phyloP scores from a whole-genome alignment of 352 stramenopile species.

The Elongisporangium anandrum region DNA sequence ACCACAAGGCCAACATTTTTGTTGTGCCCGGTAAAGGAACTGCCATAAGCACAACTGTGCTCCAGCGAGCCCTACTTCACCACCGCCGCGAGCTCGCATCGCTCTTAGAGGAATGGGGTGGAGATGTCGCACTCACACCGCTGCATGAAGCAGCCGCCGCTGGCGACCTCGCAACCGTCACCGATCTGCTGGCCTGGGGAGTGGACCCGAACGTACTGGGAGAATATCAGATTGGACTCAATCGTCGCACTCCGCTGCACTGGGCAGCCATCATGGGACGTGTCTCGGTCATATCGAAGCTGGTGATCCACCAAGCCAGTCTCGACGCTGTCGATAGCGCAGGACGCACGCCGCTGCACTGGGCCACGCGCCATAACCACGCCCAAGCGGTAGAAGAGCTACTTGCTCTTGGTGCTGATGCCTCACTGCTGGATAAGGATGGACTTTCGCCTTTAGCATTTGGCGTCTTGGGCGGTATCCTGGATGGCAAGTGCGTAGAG shows the following conservation, averaged over 20 bases:
- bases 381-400: constrained; percentile 45
- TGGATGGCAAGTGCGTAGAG: constrained; percentile 40
- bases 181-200: constrained; percentile 49
- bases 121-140: constrained; percentile 72
- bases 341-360: constrained; percentile 67
- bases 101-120: constrained; percentile 67
- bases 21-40: constrained; percentile 57
- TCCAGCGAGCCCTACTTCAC: constrained; percentile 61
- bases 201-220: constrained; percentile 54
- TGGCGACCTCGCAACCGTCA: constrained; percentile 44
- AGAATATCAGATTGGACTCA: constrained; percentile 60
- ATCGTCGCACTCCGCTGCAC: constrained; percentile 62
- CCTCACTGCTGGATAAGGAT: constrained; percentile 41
- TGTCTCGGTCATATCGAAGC: constrained; percentile 33
- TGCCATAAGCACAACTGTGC: constrained; percentile 63
- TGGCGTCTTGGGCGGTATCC: constrained; percentile 41
- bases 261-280: constrained; percentile 75
- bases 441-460: constrained; percentile 68
- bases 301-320: constrained; percentile 43
- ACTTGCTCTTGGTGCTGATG: constrained; percentile 44
- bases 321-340: constrained; percentile 56
- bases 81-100: constrained; percentile 48
- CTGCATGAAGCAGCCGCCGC: constrained; percentile 61
- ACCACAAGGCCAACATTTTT: constrained; percentile 64
- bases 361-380: constrained; percentile 74